phyloP scores from a whole-genome alignment of 129 eudicot species.

The Tagetes patula region DNA sequence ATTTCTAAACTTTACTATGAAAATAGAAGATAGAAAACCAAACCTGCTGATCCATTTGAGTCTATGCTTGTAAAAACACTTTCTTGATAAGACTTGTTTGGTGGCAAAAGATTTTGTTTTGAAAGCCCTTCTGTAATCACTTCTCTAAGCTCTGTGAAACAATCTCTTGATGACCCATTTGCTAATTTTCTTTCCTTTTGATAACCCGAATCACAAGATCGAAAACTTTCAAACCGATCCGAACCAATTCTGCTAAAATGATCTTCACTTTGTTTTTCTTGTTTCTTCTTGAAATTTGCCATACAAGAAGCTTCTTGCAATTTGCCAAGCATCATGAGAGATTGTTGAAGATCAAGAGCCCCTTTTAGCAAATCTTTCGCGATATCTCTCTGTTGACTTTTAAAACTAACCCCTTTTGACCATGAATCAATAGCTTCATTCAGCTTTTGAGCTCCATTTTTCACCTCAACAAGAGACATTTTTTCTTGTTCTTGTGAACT shows the following conservation, averaged over 20 bases:
- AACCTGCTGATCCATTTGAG: slow-evolving; percentile 21
- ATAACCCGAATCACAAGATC: slow-evolving; percentile 29
- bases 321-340: slow-evolving; percentile 63
- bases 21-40: not conserved
- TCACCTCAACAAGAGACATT: slow-evolving; percentile 50
- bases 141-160: slow-evolving; percentile 63
- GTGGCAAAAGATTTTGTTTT: slow-evolving; percentile 68
- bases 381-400: slow-evolving; percentile 47
- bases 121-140: slow-evolving; percentile 68
- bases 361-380: slow-evolving; percentile 72
- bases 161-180: slow-evolving; percentile 62
- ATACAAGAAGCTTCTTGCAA: slow-evolving; percentile 61
- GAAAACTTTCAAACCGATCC: slow-evolving; percentile 37
- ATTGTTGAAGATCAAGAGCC: slow-evolving; percentile 77
- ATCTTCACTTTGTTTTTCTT: slow-evolving; percentile 42
- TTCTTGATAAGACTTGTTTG: slow-evolving; percentile 37
- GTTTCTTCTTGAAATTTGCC: slow-evolving; percentile 45
- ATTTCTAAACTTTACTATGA: not conserved
- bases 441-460: slow-evolving; percentile 63
- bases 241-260: slow-evolving; percentile 32
- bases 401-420: slow-evolving; percentile 49
- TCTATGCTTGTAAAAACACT: slow-evolving; percentile 25
- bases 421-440: slow-evolving; percentile 63
- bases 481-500: slow-evolving; percentile 38
- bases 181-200: slow-evolving; percentile 39